Conservation (phyloP, 306 rosid species). For the Cicer pinnatifidum region DNA sequence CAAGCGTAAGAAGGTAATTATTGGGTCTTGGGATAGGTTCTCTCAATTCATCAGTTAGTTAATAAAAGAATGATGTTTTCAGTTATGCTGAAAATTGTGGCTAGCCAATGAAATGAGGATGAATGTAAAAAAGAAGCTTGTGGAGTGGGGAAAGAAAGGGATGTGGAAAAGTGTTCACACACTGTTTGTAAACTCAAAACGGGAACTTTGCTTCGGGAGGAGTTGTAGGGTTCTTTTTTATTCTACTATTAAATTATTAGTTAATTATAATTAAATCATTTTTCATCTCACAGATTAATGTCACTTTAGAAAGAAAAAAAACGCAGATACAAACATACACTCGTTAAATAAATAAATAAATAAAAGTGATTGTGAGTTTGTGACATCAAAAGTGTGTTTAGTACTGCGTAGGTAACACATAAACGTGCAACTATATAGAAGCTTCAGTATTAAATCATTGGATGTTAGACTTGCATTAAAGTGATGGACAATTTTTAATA, state of each 20-base stretch:
- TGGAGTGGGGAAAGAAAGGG: conserved; percentile 45
- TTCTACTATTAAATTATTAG: not conserved
- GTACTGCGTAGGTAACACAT: too few species aligned
- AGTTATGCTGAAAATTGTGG: conserved; percentile 42
- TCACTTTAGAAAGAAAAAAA: too few species aligned
- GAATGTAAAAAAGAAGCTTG: conserved; percentile 56
- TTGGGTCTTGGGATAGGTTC: conserved; percentile 46
- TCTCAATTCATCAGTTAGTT: conserved; percentile 34
- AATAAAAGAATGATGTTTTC: conserved; percentile 20
- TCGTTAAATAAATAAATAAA: too few species aligned
- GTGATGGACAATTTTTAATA: too few species aligned
- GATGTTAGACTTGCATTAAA: too few species aligned
- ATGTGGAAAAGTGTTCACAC: conserved; percentile 43
- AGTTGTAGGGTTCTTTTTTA: not conserved
- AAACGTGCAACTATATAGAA: too few species aligned
- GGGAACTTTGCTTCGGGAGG: conserved; percentile 43
- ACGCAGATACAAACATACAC: too few species aligned
- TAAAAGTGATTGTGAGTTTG: too few species aligned
- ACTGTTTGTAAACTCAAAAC: conserved; percentile 42
- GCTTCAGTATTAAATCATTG: too few species aligned
- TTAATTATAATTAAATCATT: not conserved
- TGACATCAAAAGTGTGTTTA: too few species aligned
- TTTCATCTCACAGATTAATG: too few species aligned
- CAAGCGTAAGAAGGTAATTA: conserved; percentile 49
- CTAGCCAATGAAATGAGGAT: conserved; percentile 30